Conservation (phyloP, 495 filamentous ascomycete genomes). For the Trichoderma parareesei region DNA sequence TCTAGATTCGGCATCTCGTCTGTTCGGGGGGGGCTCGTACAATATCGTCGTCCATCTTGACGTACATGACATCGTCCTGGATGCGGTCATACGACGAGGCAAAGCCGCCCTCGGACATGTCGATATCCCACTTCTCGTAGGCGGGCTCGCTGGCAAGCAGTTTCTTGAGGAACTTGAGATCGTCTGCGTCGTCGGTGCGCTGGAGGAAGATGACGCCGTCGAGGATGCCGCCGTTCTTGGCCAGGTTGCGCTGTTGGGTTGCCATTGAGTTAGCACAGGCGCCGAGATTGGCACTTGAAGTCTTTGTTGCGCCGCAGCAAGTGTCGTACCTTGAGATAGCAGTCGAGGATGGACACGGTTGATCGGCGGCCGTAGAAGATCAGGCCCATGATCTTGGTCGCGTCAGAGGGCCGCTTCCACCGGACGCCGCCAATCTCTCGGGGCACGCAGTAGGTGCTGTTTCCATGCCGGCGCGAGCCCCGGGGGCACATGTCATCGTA, state of each 20-base stretch:
- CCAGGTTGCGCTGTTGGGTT: constrained; percentile 31
- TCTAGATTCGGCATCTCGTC: not conserved
- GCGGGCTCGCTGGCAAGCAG: not conserved
- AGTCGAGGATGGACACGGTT: constrained; percentile 35
- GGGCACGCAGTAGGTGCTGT: not conserved
- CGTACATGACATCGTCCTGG: not conserved
- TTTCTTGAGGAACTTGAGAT: constrained; percentile 3
- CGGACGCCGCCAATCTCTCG: not conserved
- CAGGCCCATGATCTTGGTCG: constrained; percentile 31
- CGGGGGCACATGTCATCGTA: not conserved
- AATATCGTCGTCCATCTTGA: constrained; percentile 7
- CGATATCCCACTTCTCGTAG: not conserved
- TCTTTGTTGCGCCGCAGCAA: no score
- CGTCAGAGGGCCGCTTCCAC: not conserved
- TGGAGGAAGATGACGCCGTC: constrained; percentile 40
- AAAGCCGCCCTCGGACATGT: not conserved
- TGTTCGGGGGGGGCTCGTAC: not conserved
- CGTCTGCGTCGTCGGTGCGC: constrained; percentile 24
- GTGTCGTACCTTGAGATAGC: constrained; percentile 30
- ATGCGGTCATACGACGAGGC: not conserved
- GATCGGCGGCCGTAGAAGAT: constrained; percentile 34
- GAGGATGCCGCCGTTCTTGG: constrained; percentile 36
- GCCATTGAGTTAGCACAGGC: not conserved
- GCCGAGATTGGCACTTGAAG: no score
- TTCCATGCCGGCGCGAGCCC: not conserved